Conservation (phyloP, 106 monocot species). For the Phalaenopsis aphrodite region DNA sequence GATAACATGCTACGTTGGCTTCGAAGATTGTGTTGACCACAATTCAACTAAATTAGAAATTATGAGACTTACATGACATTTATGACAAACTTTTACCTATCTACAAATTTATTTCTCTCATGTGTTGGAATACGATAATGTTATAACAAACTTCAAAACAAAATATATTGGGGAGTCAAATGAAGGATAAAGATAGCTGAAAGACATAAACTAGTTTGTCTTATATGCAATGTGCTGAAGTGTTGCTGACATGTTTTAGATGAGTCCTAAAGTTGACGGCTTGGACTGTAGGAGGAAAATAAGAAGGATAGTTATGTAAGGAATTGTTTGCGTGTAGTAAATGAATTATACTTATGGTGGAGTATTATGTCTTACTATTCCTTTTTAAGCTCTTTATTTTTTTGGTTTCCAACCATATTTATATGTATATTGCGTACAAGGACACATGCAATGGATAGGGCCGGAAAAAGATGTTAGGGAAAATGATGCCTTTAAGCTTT, state of each 20-base stretch:
- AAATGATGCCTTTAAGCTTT: too few species aligned
- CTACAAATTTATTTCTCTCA: too few species aligned
- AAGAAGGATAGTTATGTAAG: background rate
- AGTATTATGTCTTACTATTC: background rate
- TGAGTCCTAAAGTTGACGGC: background rate
- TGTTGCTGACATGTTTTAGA: background rate
- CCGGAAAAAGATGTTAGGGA: background rate
- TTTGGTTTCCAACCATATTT: background rate
- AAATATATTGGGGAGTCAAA: too few species aligned
- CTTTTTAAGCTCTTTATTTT: background rate
- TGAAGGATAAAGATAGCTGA: too few species aligned
- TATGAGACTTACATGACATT: too few species aligned
- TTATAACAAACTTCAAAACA: too few species aligned
- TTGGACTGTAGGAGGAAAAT: background rate
- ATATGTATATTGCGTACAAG: background rate
- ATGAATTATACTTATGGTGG: background rate
- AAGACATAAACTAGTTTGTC: too few species aligned
- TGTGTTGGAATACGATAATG: too few species aligned
- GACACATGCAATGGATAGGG: background rate
- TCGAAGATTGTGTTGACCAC: too few species aligned
- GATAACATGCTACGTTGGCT: too few species aligned
- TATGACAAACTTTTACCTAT: too few species aligned
- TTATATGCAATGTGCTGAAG: background rate
- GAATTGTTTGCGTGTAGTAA: conserved; percentile 3
- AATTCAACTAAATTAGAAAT: too few species aligned